phyloP scores from a whole-genome alignment of 2,329 filamentous ascomycete species.

The Fusarium multiceps region DNA sequence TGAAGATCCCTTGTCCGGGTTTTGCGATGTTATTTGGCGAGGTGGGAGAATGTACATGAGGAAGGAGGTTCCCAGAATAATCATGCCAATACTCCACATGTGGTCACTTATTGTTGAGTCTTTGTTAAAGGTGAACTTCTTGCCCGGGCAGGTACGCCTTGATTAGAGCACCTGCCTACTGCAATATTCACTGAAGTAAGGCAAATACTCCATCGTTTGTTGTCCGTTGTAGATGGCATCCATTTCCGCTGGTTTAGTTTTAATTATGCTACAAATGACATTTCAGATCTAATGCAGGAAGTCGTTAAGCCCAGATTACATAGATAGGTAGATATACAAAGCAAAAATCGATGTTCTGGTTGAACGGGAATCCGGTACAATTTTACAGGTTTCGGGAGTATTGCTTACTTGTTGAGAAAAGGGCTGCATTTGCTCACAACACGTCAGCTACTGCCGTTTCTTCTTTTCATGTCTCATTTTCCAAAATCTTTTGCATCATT shows the following conservation, averaged over 20 bases:
- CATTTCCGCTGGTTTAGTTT: neutral
- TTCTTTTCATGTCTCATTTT: neutral
- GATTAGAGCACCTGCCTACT: neutral
- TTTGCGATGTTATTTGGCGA: neutral
- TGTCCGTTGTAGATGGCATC: neutral
- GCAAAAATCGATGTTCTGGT: neutral
- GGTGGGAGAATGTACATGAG: neutral
- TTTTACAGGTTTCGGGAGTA: neutral
- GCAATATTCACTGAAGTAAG: neutral
- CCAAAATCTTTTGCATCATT: neutral
- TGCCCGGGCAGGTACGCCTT: neutral
- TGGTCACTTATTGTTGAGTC: neutral
- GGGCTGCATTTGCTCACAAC: neutral
- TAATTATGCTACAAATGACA: neutral
- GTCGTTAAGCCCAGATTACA: neutral
- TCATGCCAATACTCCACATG: neutral
- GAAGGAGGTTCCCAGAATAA: neutral
- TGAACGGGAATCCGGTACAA: neutral
- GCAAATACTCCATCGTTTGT: neutral
- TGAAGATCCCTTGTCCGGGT: neutral
- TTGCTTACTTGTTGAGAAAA: neutral
- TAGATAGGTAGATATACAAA: neutral
- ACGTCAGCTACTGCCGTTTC: neutral
- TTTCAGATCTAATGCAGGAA: neutral
- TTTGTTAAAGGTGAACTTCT: neutral